Percentiles rank a stretch among this genome's conserved stretches.
Conservation (phyloP, 129 eudicot species). For the Arctium minus region DNA sequence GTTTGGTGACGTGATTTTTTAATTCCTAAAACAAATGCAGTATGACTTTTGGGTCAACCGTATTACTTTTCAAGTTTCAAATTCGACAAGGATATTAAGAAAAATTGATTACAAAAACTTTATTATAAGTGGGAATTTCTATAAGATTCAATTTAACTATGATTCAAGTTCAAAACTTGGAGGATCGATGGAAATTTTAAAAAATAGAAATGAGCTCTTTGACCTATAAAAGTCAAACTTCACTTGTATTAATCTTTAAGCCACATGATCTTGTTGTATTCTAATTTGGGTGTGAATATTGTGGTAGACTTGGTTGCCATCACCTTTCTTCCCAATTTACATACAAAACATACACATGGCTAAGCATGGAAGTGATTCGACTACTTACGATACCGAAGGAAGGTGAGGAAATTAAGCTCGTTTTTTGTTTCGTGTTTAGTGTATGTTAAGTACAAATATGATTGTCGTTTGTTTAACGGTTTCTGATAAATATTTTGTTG, state of each 20-base stretch:
- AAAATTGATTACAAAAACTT: not conserved
- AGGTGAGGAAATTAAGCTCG: conserved; percentile 36
- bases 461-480: not conserved
- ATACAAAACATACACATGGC: conserved; percentile 54
- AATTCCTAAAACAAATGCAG: too few species aligned
- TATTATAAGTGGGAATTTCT: not conserved
- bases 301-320: conserved; percentile 65
- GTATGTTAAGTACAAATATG: not conserved
- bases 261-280: not conserved
- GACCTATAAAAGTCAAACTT: conserved; percentile 6
- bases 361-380: conserved; percentile 70
- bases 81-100: not conserved
- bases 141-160: not conserved
- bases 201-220: not conserved
- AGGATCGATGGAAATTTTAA: not conserved
- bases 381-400: conserved; percentile 69
- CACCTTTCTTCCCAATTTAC: conserved; percentile 60
- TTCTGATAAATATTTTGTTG: not conserved
- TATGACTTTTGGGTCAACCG: conserved; percentile 9
- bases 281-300: not conserved
- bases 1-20: too few species aligned
- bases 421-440: not conserved
- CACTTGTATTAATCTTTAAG: not conserved
- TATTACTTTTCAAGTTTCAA: not conserved
- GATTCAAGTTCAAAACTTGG: not conserved